phyloP scores from a whole-genome alignment of 2,329 filamentous ascomycete genomes.

The Aspergillus sp. region DNA sequence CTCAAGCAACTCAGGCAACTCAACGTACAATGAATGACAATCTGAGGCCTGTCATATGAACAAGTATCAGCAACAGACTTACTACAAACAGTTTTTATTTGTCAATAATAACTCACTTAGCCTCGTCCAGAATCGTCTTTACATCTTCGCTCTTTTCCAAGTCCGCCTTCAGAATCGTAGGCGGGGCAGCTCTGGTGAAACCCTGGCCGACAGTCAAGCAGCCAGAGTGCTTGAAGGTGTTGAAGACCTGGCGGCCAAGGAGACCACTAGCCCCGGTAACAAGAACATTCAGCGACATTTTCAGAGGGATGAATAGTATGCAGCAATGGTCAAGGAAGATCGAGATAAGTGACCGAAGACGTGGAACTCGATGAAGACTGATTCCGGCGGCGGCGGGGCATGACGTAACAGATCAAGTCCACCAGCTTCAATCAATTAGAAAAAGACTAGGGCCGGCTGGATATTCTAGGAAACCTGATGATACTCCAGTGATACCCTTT shows the following conservation, averaged over 20 bases:
- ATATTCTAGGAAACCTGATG: too few species aligned
- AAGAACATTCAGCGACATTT: conserved; percentile 52
- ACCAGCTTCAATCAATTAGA: background rate
- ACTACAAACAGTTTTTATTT: background rate
- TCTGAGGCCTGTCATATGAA: conserved; percentile 54
- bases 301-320: background rate
- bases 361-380: background rate
- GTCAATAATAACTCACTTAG: conserved; percentile 40
- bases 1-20: background rate
- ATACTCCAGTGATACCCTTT: too few species aligned
- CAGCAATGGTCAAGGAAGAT: background rate
- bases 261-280: conserved; percentile 81
- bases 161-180: conserved; percentile 56
- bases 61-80: background rate
- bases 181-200: conserved; percentile 64
- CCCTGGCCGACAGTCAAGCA: conserved; percentile 71
- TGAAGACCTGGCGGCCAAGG: conserved; percentile 70
- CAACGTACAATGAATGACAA: conserved; percentile 70
- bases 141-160: conserved; percentile 43
- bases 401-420: conserved; percentile 9
- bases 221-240: conserved; percentile 58
- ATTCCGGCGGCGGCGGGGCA: conserved; percentile 6
- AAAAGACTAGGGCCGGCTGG: too few species aligned
- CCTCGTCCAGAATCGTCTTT: conserved; percentile 43
- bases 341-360: background rate